Base-by-base conservation (phyloP, 192 early-diverging fungal species). In the Dispira simplex region DNA sequence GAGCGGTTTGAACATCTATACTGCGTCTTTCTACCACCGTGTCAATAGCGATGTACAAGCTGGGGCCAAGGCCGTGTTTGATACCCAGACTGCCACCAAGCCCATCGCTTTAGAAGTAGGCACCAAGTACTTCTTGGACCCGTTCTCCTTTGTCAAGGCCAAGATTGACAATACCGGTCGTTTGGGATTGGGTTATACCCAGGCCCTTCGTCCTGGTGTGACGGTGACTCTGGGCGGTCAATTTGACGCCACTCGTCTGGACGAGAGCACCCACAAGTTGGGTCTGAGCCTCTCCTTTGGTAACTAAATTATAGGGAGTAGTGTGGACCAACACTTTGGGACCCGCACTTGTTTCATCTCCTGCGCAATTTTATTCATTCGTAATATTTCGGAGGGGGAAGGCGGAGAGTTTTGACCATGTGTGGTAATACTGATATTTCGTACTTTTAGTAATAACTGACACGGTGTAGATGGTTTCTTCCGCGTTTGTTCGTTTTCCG, bases 21-120 rank as follows among this genome's bases (percentile, higher is more conserved):
- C 94, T 66, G 88, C 92, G 58, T 88, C 93, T 12, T 95, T 95
- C 89, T 96, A 88, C 88, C 97, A 99, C 82, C 89, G 90, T 66
- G 90, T 99, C 63, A 89, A 81, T 72, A 59, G 80, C 65, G 82
- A 86, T 58, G 84, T 98, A 69, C 94, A 99, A 79, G 93, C 93
- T 65, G 94, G 92, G 74, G 95, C 87, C 64, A 88, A 88, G 71
- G 93, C 95, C 63, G 79, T 86, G 67, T 99, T 91, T 86, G 85
- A 90, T 70, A 82, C 87, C 75, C 84, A 83, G 77, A 78, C 82
- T 70, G 73, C 81, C 55, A 70, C 76, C 65, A 88, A 90, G 70
- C 72, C 73, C 44, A 85, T 88, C 55, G 80, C 81, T 59, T 80
- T 95, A 13, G 95, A 98, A 79, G 83, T 96, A 65, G 95, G 91